Base-by-base conservation (phyloP, 2,329 filamentous ascomycete species). In the Atkinsonella texensis region DNA sequence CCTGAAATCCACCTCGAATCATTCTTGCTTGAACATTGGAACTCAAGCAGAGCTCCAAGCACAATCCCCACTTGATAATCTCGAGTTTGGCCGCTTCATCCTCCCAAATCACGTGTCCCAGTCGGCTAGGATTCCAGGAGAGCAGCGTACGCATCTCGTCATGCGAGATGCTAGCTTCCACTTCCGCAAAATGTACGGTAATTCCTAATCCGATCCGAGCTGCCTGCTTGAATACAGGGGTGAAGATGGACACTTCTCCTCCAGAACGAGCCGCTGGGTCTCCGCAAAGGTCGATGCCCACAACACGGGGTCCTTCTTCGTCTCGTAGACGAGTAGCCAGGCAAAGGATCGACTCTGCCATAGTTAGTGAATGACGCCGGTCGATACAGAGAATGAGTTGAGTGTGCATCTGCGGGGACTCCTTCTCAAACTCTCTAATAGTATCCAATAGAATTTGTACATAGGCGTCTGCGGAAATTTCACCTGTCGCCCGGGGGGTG, bases 51-150 rank as follows among this genome's bases (percentile, higher is more conserved):
- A 93, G 63, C 66, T 93, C 87, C 12, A 93, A 65, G 2, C 84
- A 85, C 31, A 90, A 62, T 1, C 72, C 72, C 12, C 72, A 70
- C 45, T 63, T 59, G 11, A 68, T 65, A 52, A 75, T 86, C 57
- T 79, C 73, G 44, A 66, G 61, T 61, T 77, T 81, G n/a, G 83
- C 68, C 28, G 68, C 66, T 1, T 81, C 75, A 0, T 81, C 76
- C 2, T 89, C 82, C 63, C 88, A 81, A 50, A 91, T 89, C 10
- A 89, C 86, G 68, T 93, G 88, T 0, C 87, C 87, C 10, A 94
- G 68, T 7, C 88, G 71, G 53, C 82, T 75, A 0, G 87, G 88
- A 44, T 66, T 56, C 74, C 81, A 91, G 0, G 68, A 70, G 43
- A 94, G 71, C 50, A 93, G 66, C 1, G 74, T 77, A 12, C 70